phyloP scores from a whole-genome alignment of 1,139 yeast genomes.

The Debaryomycetaceae sp. region DNA sequence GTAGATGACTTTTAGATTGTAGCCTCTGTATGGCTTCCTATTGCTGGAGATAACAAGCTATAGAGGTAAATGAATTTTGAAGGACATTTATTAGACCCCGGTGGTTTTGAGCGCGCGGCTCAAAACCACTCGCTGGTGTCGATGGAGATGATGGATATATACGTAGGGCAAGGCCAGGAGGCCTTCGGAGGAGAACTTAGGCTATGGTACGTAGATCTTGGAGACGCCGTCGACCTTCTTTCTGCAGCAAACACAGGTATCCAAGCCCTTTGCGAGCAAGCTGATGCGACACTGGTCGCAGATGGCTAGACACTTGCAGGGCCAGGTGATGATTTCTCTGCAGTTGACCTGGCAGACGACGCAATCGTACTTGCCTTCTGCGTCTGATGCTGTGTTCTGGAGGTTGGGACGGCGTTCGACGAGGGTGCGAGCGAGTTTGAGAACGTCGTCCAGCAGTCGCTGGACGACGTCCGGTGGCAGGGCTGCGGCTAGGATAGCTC shows the following conservation, averaged over 20 bases:
- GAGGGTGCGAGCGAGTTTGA: conserved; percentile 20
- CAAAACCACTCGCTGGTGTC: background rate
- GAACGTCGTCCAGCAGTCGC: conserved; percentile 18
- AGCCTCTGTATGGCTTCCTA: too few relatives aligned
- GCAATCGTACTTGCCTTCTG: conserved; percentile 43
- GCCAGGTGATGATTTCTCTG: conserved; percentile 85
- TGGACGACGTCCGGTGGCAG: background rate
- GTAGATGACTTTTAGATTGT: too few relatives aligned
- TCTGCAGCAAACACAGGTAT: conserved; percentile 85
- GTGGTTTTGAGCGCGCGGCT: background rate
- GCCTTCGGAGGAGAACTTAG: background rate
- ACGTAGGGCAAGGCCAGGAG: background rate
- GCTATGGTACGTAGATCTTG: conserved; percentile 49
- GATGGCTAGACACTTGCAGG: conserved; percentile 84
- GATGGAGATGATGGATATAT: background rate
- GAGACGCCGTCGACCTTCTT: conserved; percentile 61
- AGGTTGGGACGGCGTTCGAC: conserved; percentile 11
- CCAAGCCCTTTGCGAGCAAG: conserved; percentile 70
- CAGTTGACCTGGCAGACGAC: conserved; percentile 78
- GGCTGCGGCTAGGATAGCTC: conserved; percentile 9
- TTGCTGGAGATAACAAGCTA: too few relatives aligned
- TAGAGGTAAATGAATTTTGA: background rate
- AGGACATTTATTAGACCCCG: background rate
- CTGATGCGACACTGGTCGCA: conserved; percentile 81
- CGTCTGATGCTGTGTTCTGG: background rate